Percentiles rank a stretch among this genome's conserved stretches.
Conservation (phyloP, 805 yeast species). For the Saccharomyces cerevisiae region DNA sequence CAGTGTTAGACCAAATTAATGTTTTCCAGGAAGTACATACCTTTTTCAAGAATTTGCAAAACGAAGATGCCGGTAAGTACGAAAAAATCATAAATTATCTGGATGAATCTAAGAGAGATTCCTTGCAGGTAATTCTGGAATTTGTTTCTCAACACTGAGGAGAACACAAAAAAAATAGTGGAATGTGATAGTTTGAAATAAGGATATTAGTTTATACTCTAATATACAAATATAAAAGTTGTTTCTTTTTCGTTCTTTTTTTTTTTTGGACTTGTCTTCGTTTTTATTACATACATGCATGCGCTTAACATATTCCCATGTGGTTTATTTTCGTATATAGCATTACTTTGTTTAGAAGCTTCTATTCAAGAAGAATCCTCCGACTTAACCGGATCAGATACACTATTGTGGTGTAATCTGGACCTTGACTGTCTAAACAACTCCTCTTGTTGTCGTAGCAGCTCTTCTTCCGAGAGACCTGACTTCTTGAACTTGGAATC, state of each 20-base stretch:
- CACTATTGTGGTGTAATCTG: constrained; percentile 38
- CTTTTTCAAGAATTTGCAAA: constrained; percentile 43
- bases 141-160: constrained; percentile 23
- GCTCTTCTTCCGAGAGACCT: constrained; percentile 87
- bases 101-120: constrained; percentile 24
- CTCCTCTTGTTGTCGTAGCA: constrained; percentile 86
- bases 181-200: not conserved
- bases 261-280: not conserved
- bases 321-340: not conserved
- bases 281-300: not conserved
- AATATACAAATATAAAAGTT: not conserved
- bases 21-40: constrained; percentile 57
- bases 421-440: constrained; percentile 73
- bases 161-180: not conserved
- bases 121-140: constrained; percentile 27
- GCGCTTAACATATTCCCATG: not conserved
- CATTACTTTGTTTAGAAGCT: constrained; percentile 2
- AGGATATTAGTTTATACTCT: not conserved
- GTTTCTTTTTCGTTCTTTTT: not conserved
- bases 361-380: constrained; percentile 1
- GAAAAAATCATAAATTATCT: constrained; percentile 25
- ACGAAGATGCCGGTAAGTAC: constrained; percentile 40
- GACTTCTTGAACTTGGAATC: constrained; percentile 89
- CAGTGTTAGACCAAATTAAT: constrained; percentile 71
- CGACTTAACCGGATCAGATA: not conserved